phyloP scores from a whole-genome alignment of 352 stramenopile species.

The Phytophthora citrophthora region DNA sequence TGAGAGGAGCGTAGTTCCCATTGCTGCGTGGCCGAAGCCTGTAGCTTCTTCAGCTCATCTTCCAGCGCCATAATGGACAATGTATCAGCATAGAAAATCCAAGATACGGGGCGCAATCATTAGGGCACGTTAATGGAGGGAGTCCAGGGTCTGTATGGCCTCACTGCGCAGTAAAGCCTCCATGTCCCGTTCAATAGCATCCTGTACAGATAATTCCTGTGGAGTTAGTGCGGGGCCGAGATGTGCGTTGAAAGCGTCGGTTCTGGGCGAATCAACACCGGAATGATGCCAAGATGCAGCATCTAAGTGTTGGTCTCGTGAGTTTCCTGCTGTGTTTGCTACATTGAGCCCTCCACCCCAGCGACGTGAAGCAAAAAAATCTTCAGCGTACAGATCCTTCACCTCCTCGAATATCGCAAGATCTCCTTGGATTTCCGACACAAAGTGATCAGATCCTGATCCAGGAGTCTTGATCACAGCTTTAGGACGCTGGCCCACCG shows the following conservation, averaged over 20 bases:
- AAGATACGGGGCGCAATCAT: conserved; percentile 3
- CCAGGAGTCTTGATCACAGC: too few relatives aligned
- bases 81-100: conserved; percentile 1
- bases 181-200: conserved; percentile 34
- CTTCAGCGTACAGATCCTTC: conserved; percentile 46
- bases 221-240: conserved; percentile 1
- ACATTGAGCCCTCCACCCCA: conserved; percentile 13
- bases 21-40: conserved; percentile 18
- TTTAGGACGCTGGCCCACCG: conserved; percentile 9
- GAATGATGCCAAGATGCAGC: not conserved
- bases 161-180: conserved; percentile 24
- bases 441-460: conserved; percentile 9
- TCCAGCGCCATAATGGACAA: conserved; percentile 8
- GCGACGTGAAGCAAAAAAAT: conserved; percentile 38
- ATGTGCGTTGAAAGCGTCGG: not conserved
- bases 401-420: conserved; percentile 54
- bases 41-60: conserved; percentile 32
- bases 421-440: conserved; percentile 27
- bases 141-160: not conserved
- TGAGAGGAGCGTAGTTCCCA: conserved; percentile 23
- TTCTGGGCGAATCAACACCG: not conserved
- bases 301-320: conserved; percentile 2
- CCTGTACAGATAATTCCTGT: conserved; percentile 26
- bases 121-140: conserved; percentile 1
- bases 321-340: not conserved